Base-by-base conservation (phyloP, 2,329 filamentous ascomycete genomes). In the Falciphora oryzae region DNA sequence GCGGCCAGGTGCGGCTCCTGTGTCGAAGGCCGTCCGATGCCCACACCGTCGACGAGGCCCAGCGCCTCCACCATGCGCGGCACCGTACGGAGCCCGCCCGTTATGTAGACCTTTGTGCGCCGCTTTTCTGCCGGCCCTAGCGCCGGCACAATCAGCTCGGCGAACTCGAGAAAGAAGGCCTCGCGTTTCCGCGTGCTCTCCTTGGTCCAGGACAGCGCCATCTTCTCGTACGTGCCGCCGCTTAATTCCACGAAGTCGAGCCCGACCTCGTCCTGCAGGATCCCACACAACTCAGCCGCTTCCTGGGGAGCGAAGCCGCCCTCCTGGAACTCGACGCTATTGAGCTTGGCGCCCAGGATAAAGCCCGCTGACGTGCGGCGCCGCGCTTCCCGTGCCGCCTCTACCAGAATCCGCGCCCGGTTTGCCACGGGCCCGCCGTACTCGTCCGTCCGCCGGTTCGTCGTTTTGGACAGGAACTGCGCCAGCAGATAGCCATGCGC, bases 131-230 rank as follows among this genome's bases (percentile, higher is more conserved):
- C 3, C 35, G 35, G 14, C 13, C 35, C 35, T 0, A 85, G 88
- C 72, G 83, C 80, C 50, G 63, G 58, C 13, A 80, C 68, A 70
- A 88, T 80, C 67, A 73, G 69, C 65, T 87, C 80, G 0, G 85
- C 85, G 66, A 85, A 87, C 3, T 86, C 83, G 59, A 87, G 70
- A 77, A 87, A 88, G 77, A 85, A 87, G 1, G 82, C 79, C 69
- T 86, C 84, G 5, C 83, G 76, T 73, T 82, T 81, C 72, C 77
- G 79, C 6, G 83, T 86, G 22, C 78, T 81, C 58, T 87, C 84
- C 61, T 79, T 76, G 73, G 80, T 77, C 70, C 85, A 81, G 1
- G 68, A 69, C 66, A 86, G 85, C 0, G 78, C 83, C 0, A 83
- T 70, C 25, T 76, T 72, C 72, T 88, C 80, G 69, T 86, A 87